Conservation (phyloP, 2,329 filamentous ascomycete species). For the Podosphaera xanthii region DNA sequence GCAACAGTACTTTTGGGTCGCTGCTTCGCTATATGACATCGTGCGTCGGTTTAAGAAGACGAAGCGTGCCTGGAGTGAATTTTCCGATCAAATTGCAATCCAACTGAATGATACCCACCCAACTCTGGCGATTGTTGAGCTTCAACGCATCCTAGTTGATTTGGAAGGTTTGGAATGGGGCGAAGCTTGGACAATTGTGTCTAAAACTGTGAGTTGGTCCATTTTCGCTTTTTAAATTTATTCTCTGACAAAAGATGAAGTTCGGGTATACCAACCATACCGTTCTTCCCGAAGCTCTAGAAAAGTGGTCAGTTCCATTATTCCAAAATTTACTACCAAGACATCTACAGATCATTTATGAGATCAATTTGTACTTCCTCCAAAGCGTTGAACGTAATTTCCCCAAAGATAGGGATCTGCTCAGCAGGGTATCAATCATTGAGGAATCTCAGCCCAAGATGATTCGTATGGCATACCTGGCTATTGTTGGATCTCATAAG, state of each 20-base stretch:
- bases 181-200: slow-evolving; percentile 66
- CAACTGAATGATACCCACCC: slow-evolving; percentile 97
- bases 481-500: slow-evolving; percentile 94
- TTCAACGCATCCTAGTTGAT: slow-evolving; percentile 81
- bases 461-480: slow-evolving; percentile 90
- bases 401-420: slow-evolving; percentile 70
- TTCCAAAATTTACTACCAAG: slow-evolving; percentile 82
- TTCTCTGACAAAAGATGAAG: slow-evolving; percentile 5
- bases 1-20: slow-evolving; percentile 99
- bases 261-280: slow-evolving; percentile 99
- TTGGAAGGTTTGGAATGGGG: slow-evolving; percentile 84
- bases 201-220: slow-evolving; percentile 30
- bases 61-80: slow-evolving; percentile 73
- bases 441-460: slow-evolving; percentile 95
- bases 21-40: slow-evolving; percentile 87
- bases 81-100: slow-evolving; percentile 85
- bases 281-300: slow-evolving; percentile 82
- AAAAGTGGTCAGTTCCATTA: slow-evolving; percentile 93
- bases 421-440: slow-evolving; percentile 80
- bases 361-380: slow-evolving; percentile 89
- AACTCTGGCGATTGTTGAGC: slow-evolving; percentile 82
- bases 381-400: slow-evolving; percentile 78
- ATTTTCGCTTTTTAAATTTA: neutral
- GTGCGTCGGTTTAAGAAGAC: slow-evolving; percentile 96
- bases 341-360: slow-evolving; percentile 92